Evolutionary conservation across 2,329 filamentous ascomycete genomes (phyloP), one percentile per base, ranked within the genome.

Genomic region (Pleomassaria siparia): DNA sequence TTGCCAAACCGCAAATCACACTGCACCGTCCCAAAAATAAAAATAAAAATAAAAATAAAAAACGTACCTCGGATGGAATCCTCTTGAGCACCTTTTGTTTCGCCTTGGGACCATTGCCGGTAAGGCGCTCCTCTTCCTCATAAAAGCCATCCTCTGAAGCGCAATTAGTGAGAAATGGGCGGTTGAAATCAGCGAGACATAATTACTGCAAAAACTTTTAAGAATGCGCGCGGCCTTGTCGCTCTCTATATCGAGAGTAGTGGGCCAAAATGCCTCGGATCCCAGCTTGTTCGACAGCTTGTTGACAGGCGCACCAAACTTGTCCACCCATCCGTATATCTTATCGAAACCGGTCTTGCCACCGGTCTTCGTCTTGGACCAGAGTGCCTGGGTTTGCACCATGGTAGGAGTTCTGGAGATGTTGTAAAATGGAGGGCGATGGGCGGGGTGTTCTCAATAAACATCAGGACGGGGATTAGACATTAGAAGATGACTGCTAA

Each of bases 141-240:
- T 87, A 86, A 69, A 88, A 88, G 10, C 85, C 85, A 79, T 88
- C 84, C 71, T 84, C 66, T 80, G 69, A 56, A 49, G 15, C 18
- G 4, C 21, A 49, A 51, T 64, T 48, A 68, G 59, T 37, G 43
- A 21, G 20, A 28, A 43, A 35, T 18, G 26, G 37, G 32, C 28
- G 43, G 24, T 41, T 24, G 29, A 18, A n/a, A n/a, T n/a, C n/a
- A n/a, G 28, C 12, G 40, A 73, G 73, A n/a, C 37, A 46, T 22
- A 32, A 84, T 62, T 79, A 89, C 86, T 89, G 77, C 90, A 95
- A 73, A 96, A 96, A 25, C 88, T 92, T 67, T 90, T 87, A 43
- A 96, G 73, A 52, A 96, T 96, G 47, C 90, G 81, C 49, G 91
- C 90, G 39, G 91, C 89, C 74, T 96, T 96, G 73, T 96, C 89